Conservation (phyloP, 768 basidiomycete species). For the Lanmaoa rubissima region DNA sequence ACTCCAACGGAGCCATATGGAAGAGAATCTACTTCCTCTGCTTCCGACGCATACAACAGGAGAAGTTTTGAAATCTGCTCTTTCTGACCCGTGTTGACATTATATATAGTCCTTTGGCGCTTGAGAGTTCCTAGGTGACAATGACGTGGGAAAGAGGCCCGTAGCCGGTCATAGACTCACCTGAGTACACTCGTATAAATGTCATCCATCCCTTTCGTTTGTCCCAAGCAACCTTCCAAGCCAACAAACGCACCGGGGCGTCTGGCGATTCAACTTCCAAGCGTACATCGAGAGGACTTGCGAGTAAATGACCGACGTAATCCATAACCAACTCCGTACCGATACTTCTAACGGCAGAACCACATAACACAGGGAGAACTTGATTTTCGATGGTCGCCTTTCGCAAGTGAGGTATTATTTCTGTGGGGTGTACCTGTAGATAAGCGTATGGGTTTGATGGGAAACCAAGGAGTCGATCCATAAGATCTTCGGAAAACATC, state of each 20-base stretch:
- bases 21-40: slow-evolving; percentile 74
- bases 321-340: slow-evolving; percentile 82
- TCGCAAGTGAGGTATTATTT: slow-evolving; percentile 65
- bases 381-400: slow-evolving; percentile 61
- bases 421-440: slow-evolving; percentile 50
- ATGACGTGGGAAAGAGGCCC: slow-evolving; percentile 1
- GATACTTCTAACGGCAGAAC: slow-evolving; percentile 76
- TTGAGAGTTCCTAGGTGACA: slow-evolving; percentile 55
- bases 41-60: slow-evolving; percentile 74
- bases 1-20: slow-evolving; percentile 85
- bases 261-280: slow-evolving; percentile 44
- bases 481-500: slow-evolving; percentile 78
- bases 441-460: slow-evolving; percentile 62
- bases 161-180: slow-evolving; percentile 37
- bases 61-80: slow-evolving; percentile 76
- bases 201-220: slow-evolving; percentile 88
- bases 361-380: slow-evolving; percentile 78
- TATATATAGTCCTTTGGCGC: slow-evolving; percentile 58
- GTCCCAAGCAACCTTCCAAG: slow-evolving; percentile 91
- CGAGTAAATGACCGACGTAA: slow-evolving; percentile 76
- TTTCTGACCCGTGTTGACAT: slow-evolving; percentile 62
- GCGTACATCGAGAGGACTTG: slow-evolving; percentile 69
- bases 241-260: slow-evolving; percentile 60
- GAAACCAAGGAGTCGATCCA: slow-evolving; percentile 63
- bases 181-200: slow-evolving; percentile 85